phyloP scores from a whole-genome alignment of 805 yeast species.

The Alloascoidea hylecoeti region DNA sequence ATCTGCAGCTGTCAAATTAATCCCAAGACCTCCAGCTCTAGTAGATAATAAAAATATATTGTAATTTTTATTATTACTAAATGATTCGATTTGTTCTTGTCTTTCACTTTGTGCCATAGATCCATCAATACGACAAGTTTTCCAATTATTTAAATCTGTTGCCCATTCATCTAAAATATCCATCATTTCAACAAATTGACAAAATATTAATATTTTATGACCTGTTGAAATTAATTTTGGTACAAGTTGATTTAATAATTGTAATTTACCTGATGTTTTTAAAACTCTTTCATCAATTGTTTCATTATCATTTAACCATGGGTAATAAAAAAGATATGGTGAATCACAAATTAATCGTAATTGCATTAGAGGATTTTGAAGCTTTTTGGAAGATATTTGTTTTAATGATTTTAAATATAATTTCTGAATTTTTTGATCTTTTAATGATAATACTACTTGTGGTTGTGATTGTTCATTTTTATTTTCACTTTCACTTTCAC shows the following conservation, averaged over 20 bases:
- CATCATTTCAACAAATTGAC: slow-evolving; percentile 78
- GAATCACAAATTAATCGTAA: slow-evolving; percentile 75
- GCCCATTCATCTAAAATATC: slow-evolving; percentile 73
- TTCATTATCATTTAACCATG: slow-evolving; percentile 39
- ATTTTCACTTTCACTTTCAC: too few relatives aligned
- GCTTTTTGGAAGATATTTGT: slow-evolving; percentile 30
- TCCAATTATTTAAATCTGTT: slow-evolving; percentile 24
- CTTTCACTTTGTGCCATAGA: slow-evolving; percentile 51
- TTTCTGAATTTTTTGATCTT: slow-evolving; percentile 21
- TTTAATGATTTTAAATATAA: slow-evolving; percentile 6
- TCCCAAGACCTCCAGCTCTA: slow-evolving; percentile 93
- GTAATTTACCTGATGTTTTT: slow-evolving; percentile 60
- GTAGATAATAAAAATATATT: slow-evolving; percentile 70
- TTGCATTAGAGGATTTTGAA: slow-evolving; percentile 71
- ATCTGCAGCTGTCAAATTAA: slow-evolving; percentile 77
- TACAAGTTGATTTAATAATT: slow-evolving; percentile 49
- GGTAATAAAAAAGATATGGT: slow-evolving; percentile 73
- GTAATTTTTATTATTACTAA: slow-evolving; percentile 19
- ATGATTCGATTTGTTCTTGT: slow-evolving; percentile 43
- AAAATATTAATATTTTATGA: slow-evolving; percentile 71
- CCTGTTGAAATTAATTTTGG: slow-evolving; percentile 28
- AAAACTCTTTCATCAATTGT: slow-evolving; percentile 26
- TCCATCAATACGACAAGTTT: slow-evolving; percentile 64
- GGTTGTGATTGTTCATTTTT: not conserved
- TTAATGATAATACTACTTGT: slow-evolving; percentile 2